These are phyloP conservation scores for Psilocybe tampanensis DNA, from an alignment of 768 basidiomycete genomes.

Conservation along the genomic window DNA sequence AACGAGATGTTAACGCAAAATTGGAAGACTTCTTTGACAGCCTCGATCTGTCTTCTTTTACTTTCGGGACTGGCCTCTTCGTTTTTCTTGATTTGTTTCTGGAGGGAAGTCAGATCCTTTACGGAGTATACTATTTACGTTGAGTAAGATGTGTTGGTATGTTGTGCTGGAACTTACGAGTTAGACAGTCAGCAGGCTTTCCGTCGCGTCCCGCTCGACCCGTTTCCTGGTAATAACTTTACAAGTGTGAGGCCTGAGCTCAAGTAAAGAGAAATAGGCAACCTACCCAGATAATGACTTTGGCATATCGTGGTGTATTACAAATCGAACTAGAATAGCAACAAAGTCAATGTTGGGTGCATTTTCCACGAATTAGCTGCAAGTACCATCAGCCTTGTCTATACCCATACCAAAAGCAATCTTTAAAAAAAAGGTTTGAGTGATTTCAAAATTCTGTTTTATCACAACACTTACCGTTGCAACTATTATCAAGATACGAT, in stretches of 20 bases:
- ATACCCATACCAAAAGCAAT: conserved; percentile 99
- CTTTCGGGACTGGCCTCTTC: conserved; percentile 53
- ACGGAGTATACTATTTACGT: conserved; percentile 60
- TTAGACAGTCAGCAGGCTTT: conserved; percentile 76
- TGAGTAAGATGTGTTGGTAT: background rate
- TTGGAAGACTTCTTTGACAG: conserved; percentile 67
- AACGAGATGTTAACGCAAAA: conserved; percentile 82
- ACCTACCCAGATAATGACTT: conserved; percentile 81
- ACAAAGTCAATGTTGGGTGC: background rate
- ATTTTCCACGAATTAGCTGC: background rate
- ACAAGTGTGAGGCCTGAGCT: conserved; percentile 1
- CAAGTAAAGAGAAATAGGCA: background rate
- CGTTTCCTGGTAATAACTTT: conserved; percentile 92
- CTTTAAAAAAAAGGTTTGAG: conserved; percentile 40
- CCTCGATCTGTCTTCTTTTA: conserved; percentile 66
- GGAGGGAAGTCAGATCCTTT: conserved; percentile 55
- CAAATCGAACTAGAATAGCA: conserved; percentile 71
- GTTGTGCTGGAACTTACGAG: conserved; percentile 57
- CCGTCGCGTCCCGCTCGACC: conserved; percentile 96
- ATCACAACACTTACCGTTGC: conserved; percentile 70
- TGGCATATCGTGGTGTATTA: conserved; percentile 86
- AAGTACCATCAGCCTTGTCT: conserved; percentile 77
- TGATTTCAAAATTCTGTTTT: background rate
- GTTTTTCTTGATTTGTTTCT: conserved; percentile 62
- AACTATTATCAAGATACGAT: conserved; percentile 78